Base-by-base conservation (phyloP, 2,329 filamentous ascomycete species). In the Aureobasidium sp. region DNA sequence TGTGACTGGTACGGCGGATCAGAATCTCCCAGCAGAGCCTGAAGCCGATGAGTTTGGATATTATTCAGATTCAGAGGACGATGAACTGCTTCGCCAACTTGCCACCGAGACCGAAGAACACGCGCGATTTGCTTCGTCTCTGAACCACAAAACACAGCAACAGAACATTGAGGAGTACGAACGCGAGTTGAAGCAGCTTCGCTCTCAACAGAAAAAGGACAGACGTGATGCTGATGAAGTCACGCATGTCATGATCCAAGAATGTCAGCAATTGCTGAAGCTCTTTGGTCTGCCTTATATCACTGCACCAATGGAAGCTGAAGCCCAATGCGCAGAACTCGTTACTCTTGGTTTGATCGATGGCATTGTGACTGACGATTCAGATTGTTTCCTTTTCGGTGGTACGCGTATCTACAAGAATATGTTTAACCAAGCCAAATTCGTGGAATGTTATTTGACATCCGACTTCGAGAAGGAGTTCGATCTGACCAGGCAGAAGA, bases 361-460 rank as follows among this genome's bases (percentile, higher is more conserved):
- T 72, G 94, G 95, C 13, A 96, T 99, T 65, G 92, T 99, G 34
- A 99, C 95, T 0, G 94, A 99, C 70, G 94, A 99, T 72, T 95
- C 89, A 2, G 94, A 99, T 78, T 95, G 88, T 0, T 99, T 99
- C 70, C 83, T 99, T 0, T 99, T 99, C 73, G 95, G 94, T 20
- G 95, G 94, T 41, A 99, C 91, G 0, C 83, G 93, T 20, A 89
- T 99, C 26, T 99, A 99, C 81, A 99, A 99, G 75, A 99, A 99
- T 78, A 96, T 99, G 91, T 99, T 99, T 80, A 99, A 97, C 75
- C 88, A 91, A 69, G 94, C 94, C 74, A 99, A 99, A 73, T 96
- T 91, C 69, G 94, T 99, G 46, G 94, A 99, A 76, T 97, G 94
- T 76, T 99, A 97, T 72, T 82, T 99, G 10, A 78, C 86, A 2